These are phyloP conservation scores for Yamadazyma siamensis DNA, from an alignment of 1,139 yeast species.

Conservation along the genomic window DNA sequence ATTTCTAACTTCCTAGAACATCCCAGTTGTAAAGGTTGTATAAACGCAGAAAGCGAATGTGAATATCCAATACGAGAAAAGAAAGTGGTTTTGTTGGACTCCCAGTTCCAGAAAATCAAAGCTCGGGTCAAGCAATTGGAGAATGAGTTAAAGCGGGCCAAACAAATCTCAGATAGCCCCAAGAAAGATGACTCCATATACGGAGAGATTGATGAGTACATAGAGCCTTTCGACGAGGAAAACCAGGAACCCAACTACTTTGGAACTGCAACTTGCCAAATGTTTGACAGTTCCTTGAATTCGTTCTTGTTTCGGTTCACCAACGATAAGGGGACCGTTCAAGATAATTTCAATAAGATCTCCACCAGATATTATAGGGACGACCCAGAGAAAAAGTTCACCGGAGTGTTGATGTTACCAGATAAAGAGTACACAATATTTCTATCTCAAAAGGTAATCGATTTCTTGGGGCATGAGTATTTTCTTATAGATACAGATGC, in stretches of 20 bases:
- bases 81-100: slow-evolving; percentile 11
- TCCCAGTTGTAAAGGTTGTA: slow-evolving; percentile 11
- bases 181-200: background rate
- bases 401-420: slow-evolving; percentile 12
- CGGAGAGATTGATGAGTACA: slow-evolving; percentile 7
- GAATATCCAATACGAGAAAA: slow-evolving; percentile 12
- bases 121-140: slow-evolving; percentile 9
- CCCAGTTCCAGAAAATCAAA: slow-evolving; percentile 12
- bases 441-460: slow-evolving; percentile 10
- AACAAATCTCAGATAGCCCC: background rate
- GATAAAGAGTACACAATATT: slow-evolving; percentile 13
- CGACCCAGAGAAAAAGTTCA: slow-evolving; percentile 1
- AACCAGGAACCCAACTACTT: slow-evolving; percentile 7
- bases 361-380: background rate
- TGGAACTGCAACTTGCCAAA: slow-evolving; percentile 13
- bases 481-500: slow-evolving; percentile 9
- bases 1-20: slow-evolving; percentile 6
- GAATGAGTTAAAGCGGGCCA: slow-evolving; percentile 4
- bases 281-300: slow-evolving; percentile 13
- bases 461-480: slow-evolving; percentile 12
- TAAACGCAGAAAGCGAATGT: slow-evolving; percentile 10
- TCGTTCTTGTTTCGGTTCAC: slow-evolving; percentile 11
- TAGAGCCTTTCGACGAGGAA: slow-evolving; percentile 11
- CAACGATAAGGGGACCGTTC: slow-evolving; percentile 1
- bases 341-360: background rate